Evolutionary conservation across 169 alveolate genomes (phyloP).

Genomic region (Theileria orientalis): DNA sequence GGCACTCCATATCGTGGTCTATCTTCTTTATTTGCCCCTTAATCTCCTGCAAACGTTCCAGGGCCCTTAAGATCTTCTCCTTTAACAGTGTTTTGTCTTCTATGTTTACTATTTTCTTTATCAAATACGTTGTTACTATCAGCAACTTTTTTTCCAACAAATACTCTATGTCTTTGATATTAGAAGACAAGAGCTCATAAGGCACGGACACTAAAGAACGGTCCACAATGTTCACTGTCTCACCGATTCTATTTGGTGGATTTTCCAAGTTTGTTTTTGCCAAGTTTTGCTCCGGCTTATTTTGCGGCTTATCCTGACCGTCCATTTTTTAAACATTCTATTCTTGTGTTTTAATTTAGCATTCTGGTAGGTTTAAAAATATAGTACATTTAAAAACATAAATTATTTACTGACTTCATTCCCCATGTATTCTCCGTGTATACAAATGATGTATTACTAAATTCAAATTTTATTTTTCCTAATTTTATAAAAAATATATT

Average conservation of each 20-base stretch:
- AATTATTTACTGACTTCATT: background rate
- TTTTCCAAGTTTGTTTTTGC: background rate
- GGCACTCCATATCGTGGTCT: slow-evolving; percentile 17
- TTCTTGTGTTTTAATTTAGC: background rate
- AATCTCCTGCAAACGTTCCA: slow-evolving; percentile 36
- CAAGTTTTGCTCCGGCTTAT: background rate
- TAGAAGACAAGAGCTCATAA: background rate
- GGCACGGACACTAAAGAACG: slow-evolving; percentile 37
- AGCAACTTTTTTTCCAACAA: slow-evolving; percentile 52
- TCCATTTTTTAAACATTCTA: background rate
- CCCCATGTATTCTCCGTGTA: slow-evolving; percentile 16
- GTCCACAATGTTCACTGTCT: slow-evolving; percentile 28
- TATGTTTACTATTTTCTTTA: slow-evolving; percentile 27
- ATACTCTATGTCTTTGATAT: slow-evolving; percentile 30
- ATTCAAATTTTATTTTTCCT: too few species aligned
- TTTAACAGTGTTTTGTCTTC: background rate
- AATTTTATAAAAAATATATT: too few species aligned
- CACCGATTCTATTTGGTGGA: background rate
- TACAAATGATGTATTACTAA: too few species aligned
- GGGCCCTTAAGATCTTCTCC: slow-evolving; percentile 48
- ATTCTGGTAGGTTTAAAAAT: background rate
- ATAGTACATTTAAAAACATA: background rate
- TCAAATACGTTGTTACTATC: slow-evolving; percentile 42
- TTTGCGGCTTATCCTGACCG: background rate
- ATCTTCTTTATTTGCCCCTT: slow-evolving; percentile 11